A percentile compares a stretch with the other conserved stretches of the same genome.
phyloP scores from a whole-genome alignment of 305 asterid genomes.

The Fraxinus xanthoxyloides region DNA sequence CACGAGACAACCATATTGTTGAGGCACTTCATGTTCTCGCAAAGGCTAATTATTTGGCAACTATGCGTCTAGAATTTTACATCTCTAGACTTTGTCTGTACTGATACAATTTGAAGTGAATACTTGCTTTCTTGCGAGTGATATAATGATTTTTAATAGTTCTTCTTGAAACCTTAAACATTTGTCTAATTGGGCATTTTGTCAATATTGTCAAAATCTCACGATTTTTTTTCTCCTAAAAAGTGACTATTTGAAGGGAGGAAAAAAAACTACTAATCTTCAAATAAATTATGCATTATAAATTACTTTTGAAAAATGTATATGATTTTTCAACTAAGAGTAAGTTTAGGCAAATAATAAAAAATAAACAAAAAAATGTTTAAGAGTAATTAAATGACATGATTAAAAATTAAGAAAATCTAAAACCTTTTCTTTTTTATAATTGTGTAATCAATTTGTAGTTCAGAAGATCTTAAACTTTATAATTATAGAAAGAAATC shows the following conservation, averaged over 20 bases:
- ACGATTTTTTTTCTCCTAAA: too few species aligned
- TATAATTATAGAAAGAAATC: neutral
- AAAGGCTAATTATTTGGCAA: too few species aligned
- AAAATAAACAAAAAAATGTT: too few species aligned
- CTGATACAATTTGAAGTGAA: neutral
- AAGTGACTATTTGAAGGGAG: neutral
- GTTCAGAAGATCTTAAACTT: neutral
- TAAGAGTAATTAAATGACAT: too few species aligned
- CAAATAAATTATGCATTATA: neutral
- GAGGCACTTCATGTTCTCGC: too few species aligned
- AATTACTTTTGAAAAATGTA: neutral
- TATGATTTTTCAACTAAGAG: neutral
- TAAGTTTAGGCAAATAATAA: neutral
- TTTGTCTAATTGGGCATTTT: too few species aligned
- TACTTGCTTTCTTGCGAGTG: neutral
- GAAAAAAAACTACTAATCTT: neutral
- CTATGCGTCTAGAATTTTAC: too few species aligned
- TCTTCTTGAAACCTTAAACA: too few species aligned
- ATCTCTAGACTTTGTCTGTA: too few species aligned
- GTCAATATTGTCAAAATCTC: too few species aligned
- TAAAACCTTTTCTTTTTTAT: neutral
- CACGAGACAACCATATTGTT: too few species aligned
- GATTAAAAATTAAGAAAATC: neutral
- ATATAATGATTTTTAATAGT: too few species aligned
- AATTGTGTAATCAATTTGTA: neutral